Percentiles rank a stretch among this genome's conserved stretches.
phyloP scores from a whole-genome alignment of 2,329 filamentous ascomycete species.

The Cladosporium oxysporum region DNA sequence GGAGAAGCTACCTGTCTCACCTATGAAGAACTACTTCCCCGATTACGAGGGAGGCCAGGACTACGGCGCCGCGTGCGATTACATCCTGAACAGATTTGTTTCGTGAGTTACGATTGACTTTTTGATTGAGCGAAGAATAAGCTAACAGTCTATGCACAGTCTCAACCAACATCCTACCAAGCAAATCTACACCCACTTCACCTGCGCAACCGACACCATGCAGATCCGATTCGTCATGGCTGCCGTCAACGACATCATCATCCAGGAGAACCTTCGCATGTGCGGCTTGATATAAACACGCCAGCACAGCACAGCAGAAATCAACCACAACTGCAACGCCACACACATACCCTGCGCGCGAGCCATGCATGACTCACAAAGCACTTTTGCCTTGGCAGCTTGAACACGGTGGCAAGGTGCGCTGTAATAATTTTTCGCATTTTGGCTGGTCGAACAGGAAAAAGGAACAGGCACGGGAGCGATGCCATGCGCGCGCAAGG shows the following conservation, averaged over 20 bases:
- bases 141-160: conserved; percentile 32
- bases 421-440: conserved; percentile 18
- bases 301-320: not conserved
- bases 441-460: conserved; percentile 15
- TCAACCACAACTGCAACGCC: not conserved
- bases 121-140: not conserved
- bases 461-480: not conserved
- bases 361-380: not conserved
- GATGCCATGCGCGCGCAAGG: not conserved
- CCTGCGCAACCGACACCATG: conserved; percentile 96
- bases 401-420: conserved; percentile 7
- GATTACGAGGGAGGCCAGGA: conserved; percentile 91
- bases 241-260: conserved; percentile 99
- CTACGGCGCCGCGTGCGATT: conserved; percentile 94
- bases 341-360: not conserved
- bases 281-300: conserved; percentile 83
- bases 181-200: conserved; percentile 99
- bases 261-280: conserved; percentile 96
- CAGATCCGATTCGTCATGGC: conserved; percentile 99
- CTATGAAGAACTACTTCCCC: conserved; percentile 76
- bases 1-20: conserved; percentile 71
- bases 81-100: conserved; percentile 98
- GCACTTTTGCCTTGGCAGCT: conserved; percentile 1
- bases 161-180: conserved; percentile 99
- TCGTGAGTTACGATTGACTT: conserved; percentile 32